Percentiles rank a stretch among this genome's conserved stretches.
Conservation (phyloP, 192 early-diverging fungal genomes). For the Phycomyces nitens region DNA sequence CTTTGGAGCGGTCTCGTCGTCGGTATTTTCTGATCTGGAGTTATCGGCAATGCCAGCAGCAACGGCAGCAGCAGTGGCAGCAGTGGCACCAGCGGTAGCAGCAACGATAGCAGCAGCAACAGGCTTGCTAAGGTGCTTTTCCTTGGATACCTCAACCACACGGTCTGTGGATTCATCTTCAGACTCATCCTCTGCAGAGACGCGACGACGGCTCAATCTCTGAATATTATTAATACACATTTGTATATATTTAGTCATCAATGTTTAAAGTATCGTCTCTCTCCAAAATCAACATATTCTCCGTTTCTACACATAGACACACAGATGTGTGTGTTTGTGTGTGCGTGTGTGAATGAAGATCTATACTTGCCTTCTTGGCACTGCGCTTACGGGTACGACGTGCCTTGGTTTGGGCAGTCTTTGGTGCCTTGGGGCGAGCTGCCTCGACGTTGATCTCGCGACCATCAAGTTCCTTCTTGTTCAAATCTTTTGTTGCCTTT, state of each 20-base stretch:
- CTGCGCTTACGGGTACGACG: conserved; percentile 22
- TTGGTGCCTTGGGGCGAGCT: conserved; percentile 62
- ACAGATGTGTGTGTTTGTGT: too few species aligned
- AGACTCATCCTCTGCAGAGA: conserved; percentile 11
- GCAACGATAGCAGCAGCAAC: not conserved
- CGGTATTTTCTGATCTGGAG: not conserved
- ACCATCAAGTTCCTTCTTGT: conserved; percentile 83
- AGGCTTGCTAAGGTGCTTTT: too few species aligned
- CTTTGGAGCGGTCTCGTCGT: conserved; percentile 28
- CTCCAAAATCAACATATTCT: not conserved
- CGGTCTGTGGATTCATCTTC: conserved; percentile 6
- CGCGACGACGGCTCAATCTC: not conserved
- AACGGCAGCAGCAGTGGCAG: not conserved
- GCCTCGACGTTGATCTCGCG: conserved; percentile 89
- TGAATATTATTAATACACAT: not conserved
- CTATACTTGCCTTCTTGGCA: not conserved
- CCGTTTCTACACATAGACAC: not conserved
- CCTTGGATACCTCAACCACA: not conserved
- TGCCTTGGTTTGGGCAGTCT: not conserved
- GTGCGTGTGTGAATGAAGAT: too few species aligned
- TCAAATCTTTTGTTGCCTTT: conserved; percentile 65
- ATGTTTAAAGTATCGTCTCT: not conserved
- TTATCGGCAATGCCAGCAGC: not conserved
- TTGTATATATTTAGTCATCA: too few species aligned
- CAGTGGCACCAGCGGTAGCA: not conserved